Evolutionary conservation across 345 rosid genomes (phyloP).

Genomic region (Camelina sativa): DNA sequence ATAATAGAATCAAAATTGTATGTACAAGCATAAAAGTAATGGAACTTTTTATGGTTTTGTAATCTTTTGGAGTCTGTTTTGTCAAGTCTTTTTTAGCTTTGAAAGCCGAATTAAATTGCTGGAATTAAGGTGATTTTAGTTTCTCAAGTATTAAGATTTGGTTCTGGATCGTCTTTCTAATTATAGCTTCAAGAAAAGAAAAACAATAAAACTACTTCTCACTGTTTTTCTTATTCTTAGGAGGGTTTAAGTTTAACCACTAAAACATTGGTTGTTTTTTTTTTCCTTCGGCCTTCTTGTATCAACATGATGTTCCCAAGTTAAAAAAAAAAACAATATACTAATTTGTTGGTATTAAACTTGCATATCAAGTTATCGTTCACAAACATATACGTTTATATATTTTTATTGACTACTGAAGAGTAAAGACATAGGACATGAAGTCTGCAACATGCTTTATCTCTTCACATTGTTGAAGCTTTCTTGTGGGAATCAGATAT

Average conservation of each 20-base stretch:
- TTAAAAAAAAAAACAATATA: too few species aligned
- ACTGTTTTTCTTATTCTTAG: not conserved
- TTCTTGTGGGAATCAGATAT: slow-evolving; percentile 39
- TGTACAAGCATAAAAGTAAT: not conserved
- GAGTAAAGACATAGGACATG: slow-evolving; percentile 1
- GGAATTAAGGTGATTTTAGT: slow-evolving; percentile 25
- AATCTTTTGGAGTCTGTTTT: not conserved
- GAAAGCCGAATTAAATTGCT: slow-evolving; percentile 24
- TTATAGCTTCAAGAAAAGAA: slow-evolving; percentile 16
- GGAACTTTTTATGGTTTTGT: not conserved
- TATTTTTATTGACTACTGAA: not conserved
- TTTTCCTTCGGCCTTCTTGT: not conserved
- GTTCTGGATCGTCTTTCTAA: slow-evolving; percentile 26
- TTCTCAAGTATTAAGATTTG: slow-evolving; percentile 16
- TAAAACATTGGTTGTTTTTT: not conserved
- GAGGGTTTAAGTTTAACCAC: not conserved
- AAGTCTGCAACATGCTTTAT: not conserved
- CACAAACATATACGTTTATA: not conserved
- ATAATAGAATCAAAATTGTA: slow-evolving; percentile 1
- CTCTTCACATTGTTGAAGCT: slow-evolving; percentile 52
- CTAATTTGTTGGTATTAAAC: not conserved
- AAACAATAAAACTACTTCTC: not conserved
- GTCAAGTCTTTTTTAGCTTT: slow-evolving; percentile 21
- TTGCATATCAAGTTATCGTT: slow-evolving; percentile 11
- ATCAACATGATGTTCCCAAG: too few species aligned